Percentiles rank a stretch among this genome's conserved stretches.
phyloP scores from a whole-genome alignment of 116 monocot genomes.

The Cymodocea nodosa region DNA sequence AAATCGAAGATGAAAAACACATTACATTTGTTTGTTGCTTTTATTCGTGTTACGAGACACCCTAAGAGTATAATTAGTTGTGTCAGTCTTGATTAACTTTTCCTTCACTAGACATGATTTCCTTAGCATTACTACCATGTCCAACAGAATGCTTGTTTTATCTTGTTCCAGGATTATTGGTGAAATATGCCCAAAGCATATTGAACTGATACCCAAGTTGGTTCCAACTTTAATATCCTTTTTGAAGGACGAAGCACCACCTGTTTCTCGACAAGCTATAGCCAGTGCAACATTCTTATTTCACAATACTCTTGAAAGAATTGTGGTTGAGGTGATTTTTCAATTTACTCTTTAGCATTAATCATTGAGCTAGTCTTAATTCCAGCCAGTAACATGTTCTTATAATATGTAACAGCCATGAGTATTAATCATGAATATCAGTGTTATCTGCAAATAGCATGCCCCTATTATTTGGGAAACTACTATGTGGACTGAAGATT shows the following conservation, averaged over 20 bases:
- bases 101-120: neutral
- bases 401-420: too few species aligned
- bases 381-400: too few species aligned
- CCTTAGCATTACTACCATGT: neutral
- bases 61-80: neutral
- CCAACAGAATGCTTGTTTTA: neutral
- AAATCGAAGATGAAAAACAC: too few species aligned
- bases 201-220: conserved; percentile 53
- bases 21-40: too few species aligned
- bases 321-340: conserved; percentile 57
- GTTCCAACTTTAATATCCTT: conserved; percentile 53
- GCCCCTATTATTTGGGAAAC: too few species aligned
- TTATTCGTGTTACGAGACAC: too few species aligned
- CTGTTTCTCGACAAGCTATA: conserved; percentile 77
- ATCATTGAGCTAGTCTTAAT: neutral
- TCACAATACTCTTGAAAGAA: conserved; percentile 36
- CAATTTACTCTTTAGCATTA: neutral
- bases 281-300: conserved; percentile 54
- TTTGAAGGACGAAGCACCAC: conserved; percentile 68
- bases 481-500: too few species aligned
- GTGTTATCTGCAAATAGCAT: too few species aligned
- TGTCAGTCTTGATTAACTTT: neutral
- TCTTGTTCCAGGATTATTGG: conserved; percentile 48
- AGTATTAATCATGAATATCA: too few species aligned
- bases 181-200: conserved; percentile 57